These are phyloP conservation scores for Kwoniella botswanensis DNA, from an alignment of 768 basidiomycete genomes.

Conservation along the genomic window DNA sequence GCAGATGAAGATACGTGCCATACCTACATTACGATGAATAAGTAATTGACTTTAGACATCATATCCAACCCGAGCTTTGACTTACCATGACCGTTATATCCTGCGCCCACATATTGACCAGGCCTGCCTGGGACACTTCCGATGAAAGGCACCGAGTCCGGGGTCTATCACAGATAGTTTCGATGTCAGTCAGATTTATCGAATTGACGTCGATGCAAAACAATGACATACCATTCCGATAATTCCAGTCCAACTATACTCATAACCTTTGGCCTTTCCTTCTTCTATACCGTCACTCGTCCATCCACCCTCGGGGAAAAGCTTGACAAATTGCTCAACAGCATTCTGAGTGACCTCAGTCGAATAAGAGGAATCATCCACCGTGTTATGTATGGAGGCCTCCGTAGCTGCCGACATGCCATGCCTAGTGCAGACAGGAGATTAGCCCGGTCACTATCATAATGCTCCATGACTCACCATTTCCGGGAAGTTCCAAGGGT, in stretches of 20 bases:
- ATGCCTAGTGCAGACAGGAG: conserved; percentile 14
- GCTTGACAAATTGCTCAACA: conserved; percentile 25
- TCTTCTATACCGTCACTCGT: conserved; percentile 22
- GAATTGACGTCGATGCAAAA: background rate
- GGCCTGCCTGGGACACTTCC: conserved; percentile 44
- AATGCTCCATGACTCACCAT: conserved; percentile 22
- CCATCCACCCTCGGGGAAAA: conserved; percentile 38
- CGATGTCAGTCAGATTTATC: background rate
- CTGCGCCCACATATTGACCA: conserved; percentile 45
- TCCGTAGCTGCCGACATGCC: conserved; percentile 30
- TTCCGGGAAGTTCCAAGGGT: conserved; percentile 39
- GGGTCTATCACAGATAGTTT: conserved; percentile 31
- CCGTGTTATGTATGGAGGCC: conserved; percentile 30
- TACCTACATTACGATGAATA: conserved; percentile 14
- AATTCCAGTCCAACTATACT: conserved; percentile 52
- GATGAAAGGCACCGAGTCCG: conserved; percentile 46
- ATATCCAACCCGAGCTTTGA: too few species aligned
- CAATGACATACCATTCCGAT: conserved; percentile 47
- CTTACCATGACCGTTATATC: conserved; percentile 42
- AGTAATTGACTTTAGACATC: too few species aligned
- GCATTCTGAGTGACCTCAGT: conserved; percentile 31
- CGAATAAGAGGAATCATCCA: conserved; percentile 36
- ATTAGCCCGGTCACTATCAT: background rate
- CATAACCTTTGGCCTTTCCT: conserved; percentile 35
- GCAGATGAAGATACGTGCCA: conserved; percentile 53